phyloP scores from a whole-genome alignment of 257 asterid genomes.

The Solanum pimpinellifolium region DNA sequence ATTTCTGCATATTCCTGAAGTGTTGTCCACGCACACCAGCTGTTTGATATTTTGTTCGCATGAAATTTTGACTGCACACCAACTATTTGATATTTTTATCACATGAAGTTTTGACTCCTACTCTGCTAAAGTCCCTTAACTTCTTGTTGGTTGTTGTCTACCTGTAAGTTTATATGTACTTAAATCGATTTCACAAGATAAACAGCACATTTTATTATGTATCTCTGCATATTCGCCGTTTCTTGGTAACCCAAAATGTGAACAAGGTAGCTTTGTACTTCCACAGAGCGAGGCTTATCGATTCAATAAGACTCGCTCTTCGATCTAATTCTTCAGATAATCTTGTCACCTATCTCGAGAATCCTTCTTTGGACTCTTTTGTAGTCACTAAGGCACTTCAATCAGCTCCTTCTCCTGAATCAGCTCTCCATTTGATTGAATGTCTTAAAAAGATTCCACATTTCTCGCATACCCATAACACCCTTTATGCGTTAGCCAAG shows the following conservation, averaged over 20 bases:
- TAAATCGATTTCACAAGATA: slow-evolving; percentile 14
- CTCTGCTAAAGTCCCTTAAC: neutral
- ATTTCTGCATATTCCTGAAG: neutral
- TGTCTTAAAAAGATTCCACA: slow-evolving; percentile 39
- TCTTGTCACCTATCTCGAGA: slow-evolving; percentile 35
- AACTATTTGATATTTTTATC: neutral
- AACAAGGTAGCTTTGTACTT: slow-evolving; percentile 65
- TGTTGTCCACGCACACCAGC: neutral
- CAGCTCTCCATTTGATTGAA: slow-evolving; percentile 57
- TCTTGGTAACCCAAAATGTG: slow-evolving; percentile 25
- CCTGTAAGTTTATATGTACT: slow-evolving; percentile 13
- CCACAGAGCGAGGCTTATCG: slow-evolving; percentile 75
- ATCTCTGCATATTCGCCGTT: slow-evolving; percentile 26
- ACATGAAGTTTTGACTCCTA: neutral
- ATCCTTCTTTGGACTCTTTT: slow-evolving; percentile 62
- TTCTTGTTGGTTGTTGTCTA: neutral
- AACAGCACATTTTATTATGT: slow-evolving; percentile 12
- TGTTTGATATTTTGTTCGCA: neutral
- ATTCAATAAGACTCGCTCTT: slow-evolving; percentile 67
- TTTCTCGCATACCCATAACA: slow-evolving; percentile 62
- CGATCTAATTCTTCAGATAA: slow-evolving; percentile 48
- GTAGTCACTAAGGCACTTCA: slow-evolving; percentile 74
- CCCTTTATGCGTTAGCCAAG: slow-evolving; percentile 71
- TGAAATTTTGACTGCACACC: neutral
- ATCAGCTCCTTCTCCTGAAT: slow-evolving; percentile 68